Base-by-base conservation (phyloP, 352 stramenopile species). In the Pythium pyrilobum region DNA sequence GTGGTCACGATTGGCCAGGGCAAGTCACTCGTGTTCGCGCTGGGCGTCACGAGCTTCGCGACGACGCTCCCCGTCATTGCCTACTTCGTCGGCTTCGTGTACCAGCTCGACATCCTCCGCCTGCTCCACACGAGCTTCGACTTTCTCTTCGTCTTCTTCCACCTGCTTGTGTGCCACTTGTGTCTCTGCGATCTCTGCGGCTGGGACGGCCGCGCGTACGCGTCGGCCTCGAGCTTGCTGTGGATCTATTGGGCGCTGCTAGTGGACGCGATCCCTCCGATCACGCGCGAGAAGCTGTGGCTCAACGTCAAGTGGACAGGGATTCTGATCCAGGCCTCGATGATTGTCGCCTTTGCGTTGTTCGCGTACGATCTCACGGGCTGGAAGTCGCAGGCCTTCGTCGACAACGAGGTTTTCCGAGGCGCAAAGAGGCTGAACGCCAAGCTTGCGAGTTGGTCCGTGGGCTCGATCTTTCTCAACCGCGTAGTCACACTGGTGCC, bases 171-270 rank as follows among this genome's bases (percentile, higher is more conserved):
- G 2, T n/a, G 27, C 9, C 50, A 57, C 29, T 2, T 47, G 15
- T 47, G 37, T 16, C 16, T 41, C 25, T 39, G 24, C 20, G 38
- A 57, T 12, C 27, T 57, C 5, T 38, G 20, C 29, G n/a, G 40
- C 25, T 57, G 50, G 37, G 52, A 59, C 32, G 42, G 21, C 0
- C 32, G 52, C 16, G 31, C 21, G 1, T 34, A 52, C 13, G 52
- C 42, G 32, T 9, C 34, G 12, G 13, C 18, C 18, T 25, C 23
- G 2, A 59, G 41, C n/a, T 11, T 44, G 4, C n/a, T 46, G 15
- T 52, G 41, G 52, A 60, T 76, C 18, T 69, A 74, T 21, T 82
- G 49, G 32, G 16, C 42, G 2, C 12, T 59, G 5, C 8, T 37
- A 5, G 28, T 59, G 10, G 52, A 59, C 36, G 52, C 52, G 10